phyloP scores from a whole-genome alignment of 2,329 filamentous ascomycete species.

The Ophiosphaerella narmari region DNA sequence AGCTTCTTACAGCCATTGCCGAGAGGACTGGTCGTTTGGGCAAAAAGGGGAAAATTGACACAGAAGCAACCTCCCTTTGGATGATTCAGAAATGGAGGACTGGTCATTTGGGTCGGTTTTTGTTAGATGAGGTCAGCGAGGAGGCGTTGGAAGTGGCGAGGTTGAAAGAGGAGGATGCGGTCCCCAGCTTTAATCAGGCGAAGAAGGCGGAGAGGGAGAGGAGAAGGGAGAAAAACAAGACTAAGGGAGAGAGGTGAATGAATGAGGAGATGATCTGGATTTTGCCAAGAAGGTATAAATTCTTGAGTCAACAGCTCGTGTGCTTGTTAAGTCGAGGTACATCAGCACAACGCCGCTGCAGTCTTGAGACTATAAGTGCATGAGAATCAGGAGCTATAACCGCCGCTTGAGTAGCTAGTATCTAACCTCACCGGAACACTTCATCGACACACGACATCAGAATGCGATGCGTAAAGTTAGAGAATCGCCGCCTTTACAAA shows the following conservation, averaged over 20 bases:
- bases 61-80: constrained; percentile 76
- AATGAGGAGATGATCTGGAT: too few species aligned
- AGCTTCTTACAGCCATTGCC: constrained; percentile 73
- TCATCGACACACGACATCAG: too few species aligned
- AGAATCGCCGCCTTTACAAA: too few species aligned
- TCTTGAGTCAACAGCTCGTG: too few species aligned
- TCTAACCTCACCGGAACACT: too few species aligned
- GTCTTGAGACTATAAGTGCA: too few species aligned
- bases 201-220: constrained; percentile 67
- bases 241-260: constrained; percentile 23
- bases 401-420: too few species aligned
- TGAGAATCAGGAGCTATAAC: too few species aligned
- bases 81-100: constrained; percentile 81
- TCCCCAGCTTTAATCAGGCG: constrained; percentile 69
- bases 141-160: constrained; percentile 61
- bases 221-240: constrained; percentile 34
- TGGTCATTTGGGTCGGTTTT: constrained; percentile 75
- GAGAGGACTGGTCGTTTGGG: constrained; percentile 74
- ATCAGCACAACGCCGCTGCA: too few species aligned
- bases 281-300: too few species aligned
- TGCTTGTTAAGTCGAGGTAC: too few species aligned
- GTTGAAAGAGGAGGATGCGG: constrained; percentile 51
- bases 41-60: constrained; percentile 72
- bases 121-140: constrained; percentile 75
- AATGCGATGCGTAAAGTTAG: too few species aligned